These are phyloP conservation scores for Afroboletus lepidellus DNA, from an alignment of 1,284 basidiomycete genomes.

Conservation along the genomic window DNA sequence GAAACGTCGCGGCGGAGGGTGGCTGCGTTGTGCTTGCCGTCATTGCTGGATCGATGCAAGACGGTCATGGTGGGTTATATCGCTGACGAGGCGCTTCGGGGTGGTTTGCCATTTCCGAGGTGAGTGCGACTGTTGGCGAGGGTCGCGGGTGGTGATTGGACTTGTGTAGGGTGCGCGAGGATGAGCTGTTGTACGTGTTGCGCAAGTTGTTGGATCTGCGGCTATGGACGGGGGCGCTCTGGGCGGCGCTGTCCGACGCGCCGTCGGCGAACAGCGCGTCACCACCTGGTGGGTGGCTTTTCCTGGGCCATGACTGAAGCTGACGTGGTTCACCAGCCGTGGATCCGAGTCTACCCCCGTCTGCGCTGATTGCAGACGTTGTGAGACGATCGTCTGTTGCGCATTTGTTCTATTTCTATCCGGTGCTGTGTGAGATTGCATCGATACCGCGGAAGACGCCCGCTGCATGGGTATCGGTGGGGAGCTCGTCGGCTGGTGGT, in stretches of 20 bases:
- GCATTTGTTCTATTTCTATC: conserved; percentile 85
- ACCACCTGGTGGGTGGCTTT: conserved; percentile 49
- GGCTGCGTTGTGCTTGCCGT: conserved; percentile 67
- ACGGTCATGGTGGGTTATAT: conserved; percentile 70
- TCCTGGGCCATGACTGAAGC: not conserved
- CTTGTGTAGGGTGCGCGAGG: conserved; percentile 69
- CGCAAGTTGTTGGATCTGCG: conserved; percentile 69
- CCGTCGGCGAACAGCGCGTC: conserved; percentile 54
- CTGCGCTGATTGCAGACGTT: conserved; percentile 60
- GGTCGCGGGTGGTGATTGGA: not conserved
- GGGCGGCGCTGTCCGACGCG: conserved; percentile 67
- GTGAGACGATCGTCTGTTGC: conserved; percentile 71
- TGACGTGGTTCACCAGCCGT: conserved; percentile 36
- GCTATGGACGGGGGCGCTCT: conserved; percentile 72
- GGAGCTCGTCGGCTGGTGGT: not conserved
- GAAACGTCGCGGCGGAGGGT: conserved; percentile 60
- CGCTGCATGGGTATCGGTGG: conserved; percentile 54
- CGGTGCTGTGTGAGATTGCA: conserved; percentile 74
- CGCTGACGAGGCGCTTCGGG: conserved; percentile 79
- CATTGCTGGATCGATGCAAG: conserved; percentile 73
- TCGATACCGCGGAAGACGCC: conserved; percentile 66
- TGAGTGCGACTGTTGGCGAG: conserved; percentile 27
- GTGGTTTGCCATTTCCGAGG: conserved; percentile 84
- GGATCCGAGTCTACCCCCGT: conserved; percentile 45
- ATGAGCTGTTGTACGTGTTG: conserved; percentile 86